phyloP scores from a whole-genome alignment of 2,329 filamentous ascomycete genomes.

The Monosporascus sp. region DNA sequence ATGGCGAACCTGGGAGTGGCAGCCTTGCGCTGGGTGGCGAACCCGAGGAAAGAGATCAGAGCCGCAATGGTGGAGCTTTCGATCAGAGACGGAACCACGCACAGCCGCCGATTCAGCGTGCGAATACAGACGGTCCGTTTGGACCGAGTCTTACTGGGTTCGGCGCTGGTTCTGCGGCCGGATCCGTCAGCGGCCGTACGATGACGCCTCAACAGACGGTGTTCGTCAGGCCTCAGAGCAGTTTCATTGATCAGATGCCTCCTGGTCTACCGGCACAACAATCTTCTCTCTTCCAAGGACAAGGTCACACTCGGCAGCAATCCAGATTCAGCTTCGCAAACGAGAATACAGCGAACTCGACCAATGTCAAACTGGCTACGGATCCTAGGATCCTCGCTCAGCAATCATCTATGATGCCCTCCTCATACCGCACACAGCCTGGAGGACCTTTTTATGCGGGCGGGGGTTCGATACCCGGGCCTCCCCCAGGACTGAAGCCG shows the following conservation, averaged over 20 bases:
- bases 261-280: conserved; percentile 49
- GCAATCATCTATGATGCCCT: conserved; percentile 82
- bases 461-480: conserved; percentile 73
- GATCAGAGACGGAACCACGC: conserved; percentile 61
- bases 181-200: conserved; percentile 61
- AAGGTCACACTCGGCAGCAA: conserved; percentile 73
- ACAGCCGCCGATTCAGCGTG: conserved; percentile 72
- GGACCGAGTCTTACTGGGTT: conserved; percentile 48
- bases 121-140: conserved; percentile 47
- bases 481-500: conserved; percentile 91
- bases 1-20: conserved; percentile 73
- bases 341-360: conserved; percentile 58
- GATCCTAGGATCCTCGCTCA: conserved; percentile 79
- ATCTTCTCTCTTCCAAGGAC: conserved; percentile 48
- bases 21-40: conserved; percentile 89
- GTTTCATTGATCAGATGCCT: conserved; percentile 56
- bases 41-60: conserved; percentile 70
- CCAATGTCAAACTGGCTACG: conserved; percentile 68
- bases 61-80: conserved; percentile 44
- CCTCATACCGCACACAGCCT: conserved; percentile 53
- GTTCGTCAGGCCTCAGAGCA: conserved; percentile 59
- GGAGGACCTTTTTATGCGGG: conserved; percentile 70
- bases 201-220: conserved; percentile 78
- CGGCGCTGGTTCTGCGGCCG: conserved; percentile 42
- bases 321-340: conserved; percentile 86